Evolutionary conservation across 106 monocot species (phyloP).

Genomic region (Ottelia alismoides): DNA sequence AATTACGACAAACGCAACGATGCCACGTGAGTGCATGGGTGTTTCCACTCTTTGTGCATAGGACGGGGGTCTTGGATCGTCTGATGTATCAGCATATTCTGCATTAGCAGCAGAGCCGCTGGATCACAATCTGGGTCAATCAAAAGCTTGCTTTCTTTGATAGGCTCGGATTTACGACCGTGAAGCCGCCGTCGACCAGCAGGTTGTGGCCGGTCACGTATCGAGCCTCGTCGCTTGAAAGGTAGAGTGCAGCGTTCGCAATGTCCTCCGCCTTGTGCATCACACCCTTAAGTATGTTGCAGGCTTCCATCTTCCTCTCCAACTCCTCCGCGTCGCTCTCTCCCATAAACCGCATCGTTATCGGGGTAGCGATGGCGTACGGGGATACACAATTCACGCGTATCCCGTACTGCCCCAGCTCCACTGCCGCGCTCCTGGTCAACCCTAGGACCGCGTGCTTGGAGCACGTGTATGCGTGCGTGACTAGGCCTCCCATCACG

Average conservation of each 20-base stretch:
- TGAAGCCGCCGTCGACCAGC: conserved; percentile 3
- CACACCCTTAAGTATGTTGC: conserved; percentile 13
- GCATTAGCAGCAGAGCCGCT: too few species aligned
- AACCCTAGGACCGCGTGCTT: too few species aligned
- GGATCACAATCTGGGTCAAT: too few species aligned
- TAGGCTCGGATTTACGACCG: background rate
- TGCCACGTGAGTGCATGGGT: too few species aligned
- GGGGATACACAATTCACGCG: conserved; percentile 31
- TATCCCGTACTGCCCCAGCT: conserved; percentile 28
- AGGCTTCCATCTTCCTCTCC: conserved; percentile 4
- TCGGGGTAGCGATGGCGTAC: conserved; percentile 10
- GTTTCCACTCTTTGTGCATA: too few species aligned
- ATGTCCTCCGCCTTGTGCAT: conserved; percentile 4
- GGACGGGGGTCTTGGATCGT: too few species aligned
- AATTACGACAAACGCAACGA: too few species aligned
- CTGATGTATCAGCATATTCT: too few species aligned
- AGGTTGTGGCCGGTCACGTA: conserved; percentile 7
- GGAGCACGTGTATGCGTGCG: conserved; percentile 48
- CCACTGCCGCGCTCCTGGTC: conserved; percentile 24
- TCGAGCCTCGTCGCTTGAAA: conserved; percentile 3
- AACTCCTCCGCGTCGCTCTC: conserved; percentile 3
- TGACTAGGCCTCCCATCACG: conserved; percentile 26
- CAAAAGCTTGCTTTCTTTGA: too few species aligned
- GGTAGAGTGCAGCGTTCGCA: conserved; percentile 4
- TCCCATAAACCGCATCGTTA: background rate